Base-by-base conservation (phyloP, 2,329 filamentous ascomycete species). In the Neofusicoccum cordaticola region DNA sequence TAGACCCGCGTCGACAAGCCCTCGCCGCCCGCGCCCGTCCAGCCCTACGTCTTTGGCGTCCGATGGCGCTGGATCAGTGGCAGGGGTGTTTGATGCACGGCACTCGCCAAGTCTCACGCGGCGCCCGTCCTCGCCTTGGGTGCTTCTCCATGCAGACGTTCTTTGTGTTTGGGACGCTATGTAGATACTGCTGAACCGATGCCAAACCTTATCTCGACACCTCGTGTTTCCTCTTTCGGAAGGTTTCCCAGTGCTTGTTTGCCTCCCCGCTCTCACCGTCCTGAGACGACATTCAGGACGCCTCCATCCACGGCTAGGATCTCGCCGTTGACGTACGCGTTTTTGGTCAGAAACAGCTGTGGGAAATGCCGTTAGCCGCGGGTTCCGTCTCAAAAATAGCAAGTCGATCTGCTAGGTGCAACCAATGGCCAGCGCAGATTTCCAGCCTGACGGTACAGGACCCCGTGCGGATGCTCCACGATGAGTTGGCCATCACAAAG, bases 241-340 rank as follows among this genome's bases (percentile, higher is more conserved):
- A 60, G 31, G 19, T 48, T 31, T 64, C 62, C 41, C 44, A 44
- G 6, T 50, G 34, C 51, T 42, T 44, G 27, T 50, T 15, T 42
- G 19, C 17, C 50, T 34, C 41, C 35, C 22, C 19, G 41, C 47
- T 53, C 13, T 63, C 37, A 76, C 63, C 73, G 64, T 19, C 77
- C 77, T 63, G 71, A 70, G 17, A 83, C 77, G n/a, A 81, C 78
- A 66, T 83, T 83, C 53, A 84, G 69, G 13, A 83, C 81, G 13
- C 82, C 82, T 4, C 82, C 82, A 72, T 84, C 82, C 4, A 84
- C 77, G 2, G 80, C 78, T 34, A 83, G 66, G 44, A 83, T 81
- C 72, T 83, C 76, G 22, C 82, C 82, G 68, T 84, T 83, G 45
- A 84, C 79, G 63, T 84, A 84, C 2, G 73, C 70, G 68, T 83